Conservation (phyloP, 2,329 filamentous ascomycete species). For the Ophiostoma pallidulum region DNA sequence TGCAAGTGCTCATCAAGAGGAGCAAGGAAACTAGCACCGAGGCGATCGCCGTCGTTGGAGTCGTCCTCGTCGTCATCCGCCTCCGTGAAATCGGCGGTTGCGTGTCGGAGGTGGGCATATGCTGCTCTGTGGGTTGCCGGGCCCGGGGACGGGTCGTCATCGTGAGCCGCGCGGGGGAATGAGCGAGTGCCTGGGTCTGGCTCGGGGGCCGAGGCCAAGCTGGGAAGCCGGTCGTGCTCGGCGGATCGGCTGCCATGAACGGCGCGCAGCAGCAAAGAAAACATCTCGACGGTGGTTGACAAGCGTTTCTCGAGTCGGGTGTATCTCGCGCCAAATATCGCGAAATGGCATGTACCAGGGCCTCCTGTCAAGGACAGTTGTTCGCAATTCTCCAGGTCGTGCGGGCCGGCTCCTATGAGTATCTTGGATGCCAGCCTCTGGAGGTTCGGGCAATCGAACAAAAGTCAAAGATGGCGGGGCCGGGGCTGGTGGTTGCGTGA, state of each 20-base stretch:
- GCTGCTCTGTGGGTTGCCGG: slow-evolving; percentile 21
- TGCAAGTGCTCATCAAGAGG: slow-evolving; percentile 25
- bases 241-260: slow-evolving; percentile 21
- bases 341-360: too few species aligned
- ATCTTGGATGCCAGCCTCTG: too few species aligned
- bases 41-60: slow-evolving; percentile 28
- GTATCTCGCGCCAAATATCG: too few species aligned
- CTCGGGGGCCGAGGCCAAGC: slow-evolving; percentile 16
- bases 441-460: too few species aligned
- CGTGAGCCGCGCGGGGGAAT: neutral
- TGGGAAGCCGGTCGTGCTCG: slow-evolving; percentile 9
- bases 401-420: too few species aligned
- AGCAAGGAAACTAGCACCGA: slow-evolving; percentile 23
- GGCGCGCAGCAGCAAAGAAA: slow-evolving; percentile 25
- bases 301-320: too few species aligned
- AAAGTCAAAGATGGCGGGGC: too few species aligned
- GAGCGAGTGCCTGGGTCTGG: slow-evolving; percentile 18
- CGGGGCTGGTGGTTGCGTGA: neutral
- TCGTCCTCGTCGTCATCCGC: slow-evolving; percentile 44
- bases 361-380: too few species aligned
- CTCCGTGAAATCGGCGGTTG: slow-evolving; percentile 57
- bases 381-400: too few species aligned
- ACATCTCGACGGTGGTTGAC: slow-evolving; percentile 17
- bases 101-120: slow-evolving; percentile 37
- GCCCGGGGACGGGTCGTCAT: slow-evolving; percentile 15